Evolutionary conservation across 2,329 filamentous ascomycete species (phyloP), one percentile per base, ranked within the genome.

Genomic region (Ascochyta rabiei): DNA sequence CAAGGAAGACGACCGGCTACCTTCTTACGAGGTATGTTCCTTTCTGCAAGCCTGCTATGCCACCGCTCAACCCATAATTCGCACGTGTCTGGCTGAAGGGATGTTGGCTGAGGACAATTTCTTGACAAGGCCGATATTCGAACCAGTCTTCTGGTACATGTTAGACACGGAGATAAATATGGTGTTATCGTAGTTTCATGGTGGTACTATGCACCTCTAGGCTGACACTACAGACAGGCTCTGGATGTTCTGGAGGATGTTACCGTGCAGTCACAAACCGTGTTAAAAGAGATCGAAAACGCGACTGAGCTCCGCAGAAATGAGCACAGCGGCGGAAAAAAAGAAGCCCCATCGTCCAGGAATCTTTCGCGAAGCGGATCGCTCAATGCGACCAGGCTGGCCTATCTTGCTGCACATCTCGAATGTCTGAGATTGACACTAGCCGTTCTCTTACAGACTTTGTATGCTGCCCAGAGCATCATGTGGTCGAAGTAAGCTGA

Each of bases 401-500:
- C 57, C 7, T 77, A 76, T 54, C 66, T 76, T 12, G 54, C 64
- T 16, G 63, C 66, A 37, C 73, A 76, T 54, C 62, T 76, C 6
- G 70, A 75, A 37, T 63, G 69, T 2, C 45, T 77, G 38, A 68
- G 64, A 23, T 61, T 69, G 18, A 76, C 74, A 10, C 48, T 76
- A 3, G 69, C 71, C 19, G 73, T 76, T n/a, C 63, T 77, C 49
- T 56, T 74, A 6, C 75, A 77, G 38, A 71, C 72, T 9, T 53
- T 77, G 15, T 69, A 76, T 42, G 72, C 73, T 21, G 74, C 71
- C 12, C 73, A 75, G 50, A 71, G 70, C 31, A 71, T 75, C 18
- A 70, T 70, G 48, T 76, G 73, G 72, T 68, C 74, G 35, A 72
- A 66, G 75, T 76, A 65, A 62, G 71, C 49, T 28, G 26, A 10